These are phyloP conservation scores for Hypoxylon sp. DNA, from an alignment of 2,329 filamentous ascomycete genomes.

Conservation along the genomic window DNA sequence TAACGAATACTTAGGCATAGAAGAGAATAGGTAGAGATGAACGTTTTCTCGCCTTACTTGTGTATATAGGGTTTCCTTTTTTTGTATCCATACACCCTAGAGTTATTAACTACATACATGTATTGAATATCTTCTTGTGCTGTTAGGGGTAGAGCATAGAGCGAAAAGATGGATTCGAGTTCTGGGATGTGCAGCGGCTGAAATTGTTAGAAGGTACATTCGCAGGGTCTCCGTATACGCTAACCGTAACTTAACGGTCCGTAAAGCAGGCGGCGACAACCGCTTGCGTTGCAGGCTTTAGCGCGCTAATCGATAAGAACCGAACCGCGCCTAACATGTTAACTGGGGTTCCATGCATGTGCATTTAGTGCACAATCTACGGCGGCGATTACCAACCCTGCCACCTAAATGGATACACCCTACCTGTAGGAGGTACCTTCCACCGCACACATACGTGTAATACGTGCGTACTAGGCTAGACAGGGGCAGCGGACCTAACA, in stretches of 20 bases:
- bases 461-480: constrained; percentile 8
- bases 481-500: neutral
- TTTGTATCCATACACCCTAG: no score
- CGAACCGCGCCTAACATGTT: neutral
- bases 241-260: neutral
- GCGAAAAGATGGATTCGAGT: no score
- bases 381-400: neutral
- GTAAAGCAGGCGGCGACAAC: neutral
- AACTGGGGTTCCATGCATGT: neutral
- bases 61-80: neutral
- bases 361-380: constrained; percentile 3
- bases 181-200: neutral
- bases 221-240: no score
- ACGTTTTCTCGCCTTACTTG: neutral
- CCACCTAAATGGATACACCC: neutral
- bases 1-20: neutral
- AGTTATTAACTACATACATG: no score
- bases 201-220: neutral
- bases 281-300: neutral
- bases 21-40: neutral
- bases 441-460: no score
- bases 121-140: no score
- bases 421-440: neutral
- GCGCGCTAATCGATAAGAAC: constrained; percentile 26
- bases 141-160: no score